Conservation (phyloP, 2,329 filamentous ascomycete genomes). For the Aspergillus ruber region DNA sequence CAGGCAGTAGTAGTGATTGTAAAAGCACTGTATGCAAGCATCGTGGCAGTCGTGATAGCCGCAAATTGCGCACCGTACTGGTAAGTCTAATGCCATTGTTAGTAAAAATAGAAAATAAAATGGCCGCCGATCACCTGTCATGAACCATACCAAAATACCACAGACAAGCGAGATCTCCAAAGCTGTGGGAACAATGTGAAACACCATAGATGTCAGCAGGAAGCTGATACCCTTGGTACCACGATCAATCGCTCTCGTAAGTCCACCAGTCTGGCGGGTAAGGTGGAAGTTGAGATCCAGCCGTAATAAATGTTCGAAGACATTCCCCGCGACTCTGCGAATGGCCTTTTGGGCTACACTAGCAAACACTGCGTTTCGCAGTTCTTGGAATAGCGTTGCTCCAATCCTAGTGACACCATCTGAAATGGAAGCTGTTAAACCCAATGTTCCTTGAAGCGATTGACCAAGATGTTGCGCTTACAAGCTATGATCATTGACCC, state of each 20-base stretch:
- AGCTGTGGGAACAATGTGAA: slow-evolving; percentile 89
- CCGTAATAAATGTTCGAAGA: slow-evolving; percentile 82
- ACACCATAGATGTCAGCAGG: slow-evolving; percentile 94
- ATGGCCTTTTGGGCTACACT: slow-evolving; percentile 97
- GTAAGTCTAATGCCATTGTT: slow-evolving; percentile 56
- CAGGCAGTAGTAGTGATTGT: slow-evolving; percentile 95
- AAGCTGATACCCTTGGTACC: slow-evolving; percentile 99
- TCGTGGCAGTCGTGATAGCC: slow-evolving; percentile 79
- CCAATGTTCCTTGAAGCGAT: not conserved
- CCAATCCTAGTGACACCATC: slow-evolving; percentile 83
- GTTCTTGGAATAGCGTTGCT: slow-evolving; percentile 82
- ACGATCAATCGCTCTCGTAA: slow-evolving; percentile 89
- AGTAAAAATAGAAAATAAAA: slow-evolving; percentile 6
- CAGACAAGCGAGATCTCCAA: slow-evolving; percentile 94
- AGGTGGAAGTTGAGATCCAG: slow-evolving; percentile 93
- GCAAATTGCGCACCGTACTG: slow-evolving; percentile 92
- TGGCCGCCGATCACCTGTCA: not conserved
- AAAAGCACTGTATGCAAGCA: slow-evolving; percentile 92
- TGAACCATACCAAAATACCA: slow-evolving; percentile 63
- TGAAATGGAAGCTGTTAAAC: slow-evolving; percentile 21
- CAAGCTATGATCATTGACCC: slow-evolving; percentile 89
- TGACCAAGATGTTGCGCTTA: slow-evolving; percentile 33
- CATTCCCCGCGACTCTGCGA: slow-evolving; percentile 78
- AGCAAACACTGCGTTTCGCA: slow-evolving; percentile 93
- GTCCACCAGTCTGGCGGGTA: slow-evolving; percentile 84